phyloP scores from a whole-genome alignment of 805 yeast species.

The Saccharomycodes ludwigii region DNA sequence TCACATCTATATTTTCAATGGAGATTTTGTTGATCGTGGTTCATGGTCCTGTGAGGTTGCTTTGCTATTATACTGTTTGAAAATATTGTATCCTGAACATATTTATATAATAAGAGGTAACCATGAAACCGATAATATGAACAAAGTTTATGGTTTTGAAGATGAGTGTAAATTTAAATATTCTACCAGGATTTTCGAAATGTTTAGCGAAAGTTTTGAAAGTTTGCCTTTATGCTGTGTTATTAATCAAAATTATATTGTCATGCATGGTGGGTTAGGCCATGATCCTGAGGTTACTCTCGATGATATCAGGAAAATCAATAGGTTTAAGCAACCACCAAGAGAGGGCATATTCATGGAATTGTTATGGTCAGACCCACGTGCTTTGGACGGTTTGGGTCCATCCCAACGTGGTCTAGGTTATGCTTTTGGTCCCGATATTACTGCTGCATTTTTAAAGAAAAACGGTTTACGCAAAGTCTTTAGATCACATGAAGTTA shows the following conservation, averaged over 20 bases:
- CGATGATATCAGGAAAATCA: constrained; percentile 58
- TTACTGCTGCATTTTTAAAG: constrained; percentile 68
- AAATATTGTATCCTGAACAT: constrained; percentile 58
- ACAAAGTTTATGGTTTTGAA: constrained; percentile 89
- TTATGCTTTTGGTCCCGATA: constrained; percentile 92
- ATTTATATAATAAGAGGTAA: constrained; percentile 84
- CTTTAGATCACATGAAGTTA: constrained; percentile 89
- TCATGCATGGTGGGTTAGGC: constrained; percentile 93
- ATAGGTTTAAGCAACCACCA: constrained; percentile 79
- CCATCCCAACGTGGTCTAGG: constrained; percentile 94
- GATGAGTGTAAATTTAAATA: constrained; percentile 93
- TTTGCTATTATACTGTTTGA: constrained; percentile 60
- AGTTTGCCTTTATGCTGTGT: constrained; percentile 78
- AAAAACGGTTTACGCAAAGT: constrained; percentile 62
- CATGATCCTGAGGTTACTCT: constrained; percentile 61
- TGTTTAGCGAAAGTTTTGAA: constrained; percentile 79
- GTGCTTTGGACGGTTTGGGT: constrained; percentile 59
- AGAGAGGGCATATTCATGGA: constrained; percentile 93
- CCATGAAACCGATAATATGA: constrained; percentile 95
- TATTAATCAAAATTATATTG: constrained; percentile 65
- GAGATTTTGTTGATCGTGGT: constrained; percentile 96
- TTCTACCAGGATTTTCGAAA: constrained; percentile 62
- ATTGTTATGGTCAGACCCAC: constrained; percentile 95
- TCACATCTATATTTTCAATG: constrained; percentile 82
- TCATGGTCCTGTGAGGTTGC: constrained; percentile 98